Evolutionary conservation across 345 rosid genomes (phyloP), one percentile per base, ranked within the genome.

Genomic region (Viola odorata): DNA sequence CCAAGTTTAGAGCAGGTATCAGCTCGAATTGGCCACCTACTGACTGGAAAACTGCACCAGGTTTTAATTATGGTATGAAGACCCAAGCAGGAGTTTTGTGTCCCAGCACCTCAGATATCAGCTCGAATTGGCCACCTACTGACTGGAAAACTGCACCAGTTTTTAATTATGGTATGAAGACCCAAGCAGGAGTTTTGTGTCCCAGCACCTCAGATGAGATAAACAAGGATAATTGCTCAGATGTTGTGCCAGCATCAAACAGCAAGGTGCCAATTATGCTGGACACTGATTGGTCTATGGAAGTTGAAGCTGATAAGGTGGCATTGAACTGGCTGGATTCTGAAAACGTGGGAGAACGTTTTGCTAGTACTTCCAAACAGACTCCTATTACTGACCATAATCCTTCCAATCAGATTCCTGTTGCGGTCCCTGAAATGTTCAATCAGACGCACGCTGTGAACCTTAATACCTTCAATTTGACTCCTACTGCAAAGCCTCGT

Each of bases 101-200:
- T 12, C 63, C 68, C 5, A 63, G 58, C n/a, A n/a, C n/a, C n/a
- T n/a, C 65, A 37, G 82, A 76, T 61, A 63, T 48, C 63, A 66
- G 55, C 75, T 71, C 84, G 15, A 75, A 62, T 69, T 87, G 96
- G 97, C 91, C 91, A 47, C 91, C 91, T 36, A 76, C 59, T 23
- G 85, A 80, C 70, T 86, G 95, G 86, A 90, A 72, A 75, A 78
- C 83, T 52, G 84, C 84, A 14, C 86, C 87, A 12, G 84, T 66
- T 71, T 76, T 75, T 61, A 58, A 70, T 15, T 69, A 75, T 63
- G 77, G 77, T 39, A 66, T 73, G 50, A 77, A 64, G 42, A 72
- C 79, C 45, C 76, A 68, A 48, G 63, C 69, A 48, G 70, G 69
- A 3, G 45, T 63, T 41, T 16, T 66, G 53, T 63, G 75, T 12